Evolutionary conservation across 1,284 basidiomycete genomes (phyloP).

Genomic region (Volvariella surrecta): DNA sequence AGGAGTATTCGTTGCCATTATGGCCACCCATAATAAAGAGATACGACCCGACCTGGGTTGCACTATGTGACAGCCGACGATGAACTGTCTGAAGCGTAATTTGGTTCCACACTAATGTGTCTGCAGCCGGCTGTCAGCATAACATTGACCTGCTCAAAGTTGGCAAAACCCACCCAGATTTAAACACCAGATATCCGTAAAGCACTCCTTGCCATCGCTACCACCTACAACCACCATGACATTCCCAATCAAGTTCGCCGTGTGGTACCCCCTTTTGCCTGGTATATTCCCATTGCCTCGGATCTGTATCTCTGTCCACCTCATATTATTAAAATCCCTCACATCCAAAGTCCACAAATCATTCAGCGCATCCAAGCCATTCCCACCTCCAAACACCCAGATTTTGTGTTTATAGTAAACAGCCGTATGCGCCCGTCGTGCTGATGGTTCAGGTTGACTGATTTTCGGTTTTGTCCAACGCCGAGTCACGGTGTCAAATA

Average conservation of each 20-base stretch:
- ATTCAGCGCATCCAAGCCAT: conserved; percentile 81
- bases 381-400: conserved; percentile 89
- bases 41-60: conserved; percentile 90
- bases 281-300: conserved; percentile 42
- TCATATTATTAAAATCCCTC: conserved; percentile 33
- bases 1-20: conserved; percentile 70
- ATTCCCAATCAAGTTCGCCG: conserved; percentile 79
- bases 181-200: conserved; percentile 83
- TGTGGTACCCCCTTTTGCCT: conserved; percentile 81
- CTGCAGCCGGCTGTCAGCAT: conserved; percentile 27
- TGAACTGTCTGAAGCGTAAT: conserved; percentile 47
- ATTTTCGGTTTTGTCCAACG: conserved; percentile 55
- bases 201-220: conserved; percentile 72
- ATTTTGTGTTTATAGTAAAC: conserved; percentile 69
- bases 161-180: conserved; percentile 57
- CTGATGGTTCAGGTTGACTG: conserved; percentile 40
- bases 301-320: conserved; percentile 57
- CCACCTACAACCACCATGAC: conserved; percentile 81
- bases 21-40: conserved; percentile 88
- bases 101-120: conserved; percentile 63
- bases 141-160: background rate
- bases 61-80: conserved; percentile 77
- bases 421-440: conserved; percentile 82
- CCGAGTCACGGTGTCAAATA: conserved; percentile 73
- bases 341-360: conserved; percentile 87